Evolutionary conservation across 1,284 basidiomycete species (phyloP).

Genomic region (Volvariella surrecta): DNA sequence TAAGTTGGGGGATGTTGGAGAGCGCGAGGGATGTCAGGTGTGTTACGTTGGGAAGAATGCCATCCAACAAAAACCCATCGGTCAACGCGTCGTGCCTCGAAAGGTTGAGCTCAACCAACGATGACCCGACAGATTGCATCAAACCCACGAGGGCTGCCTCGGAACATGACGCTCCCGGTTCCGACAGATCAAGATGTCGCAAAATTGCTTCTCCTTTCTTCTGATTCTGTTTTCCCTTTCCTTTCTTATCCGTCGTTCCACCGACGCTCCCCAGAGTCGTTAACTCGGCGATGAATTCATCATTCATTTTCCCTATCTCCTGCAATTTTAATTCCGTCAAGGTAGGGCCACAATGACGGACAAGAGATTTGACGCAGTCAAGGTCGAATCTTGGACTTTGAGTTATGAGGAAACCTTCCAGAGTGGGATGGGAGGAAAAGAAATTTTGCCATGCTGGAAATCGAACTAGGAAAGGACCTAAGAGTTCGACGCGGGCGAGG

Average conservation of each 20-base stretch:
- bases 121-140: constrained; percentile 40
- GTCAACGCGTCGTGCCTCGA: constrained; percentile 56
- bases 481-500: constrained; percentile 71
- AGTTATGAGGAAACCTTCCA: constrained; percentile 73
- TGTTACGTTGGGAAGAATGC: constrained; percentile 48
- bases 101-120: constrained; percentile 46
- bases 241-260: no score
- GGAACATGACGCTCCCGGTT: constrained; percentile 40
- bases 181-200: constrained; percentile 52
- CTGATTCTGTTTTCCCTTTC: constrained; percentile 12
- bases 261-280: background rate
- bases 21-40: constrained; percentile 52
- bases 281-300: constrained; percentile 53
- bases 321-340: constrained; percentile 70
- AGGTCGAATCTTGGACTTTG: constrained; percentile 87
- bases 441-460: constrained; percentile 72
- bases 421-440: constrained; percentile 51
- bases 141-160: constrained; percentile 55
- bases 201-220: constrained; percentile 31
- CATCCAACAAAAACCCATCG: constrained; percentile 56
- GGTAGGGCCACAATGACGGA: constrained; percentile 42
- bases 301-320: constrained; percentile 70
- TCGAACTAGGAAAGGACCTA: constrained; percentile 85
- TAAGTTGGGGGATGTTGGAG: constrained; percentile 52
- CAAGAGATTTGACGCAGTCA: constrained; percentile 59